Base-by-base conservation (phyloP, 176 grass and related monocot genomes). In the Avena atlantica region DNA sequence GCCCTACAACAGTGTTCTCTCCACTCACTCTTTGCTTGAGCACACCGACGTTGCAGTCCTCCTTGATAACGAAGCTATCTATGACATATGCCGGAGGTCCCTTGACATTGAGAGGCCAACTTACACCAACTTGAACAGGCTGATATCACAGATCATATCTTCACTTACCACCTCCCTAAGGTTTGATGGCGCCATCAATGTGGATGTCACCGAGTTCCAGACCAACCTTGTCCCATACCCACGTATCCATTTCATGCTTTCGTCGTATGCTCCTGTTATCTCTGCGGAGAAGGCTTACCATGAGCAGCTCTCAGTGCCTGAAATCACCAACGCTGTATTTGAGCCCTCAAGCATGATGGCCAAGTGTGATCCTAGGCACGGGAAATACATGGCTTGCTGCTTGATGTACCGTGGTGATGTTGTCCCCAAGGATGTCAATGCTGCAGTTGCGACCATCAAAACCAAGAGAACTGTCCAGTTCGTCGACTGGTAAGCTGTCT, bases 341-440 rank as follows among this genome's bases (percentile, higher is more conserved):
- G 96, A 98, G 83, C 96, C 96, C 36, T 93, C 96, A 70, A 95
- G 91, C 91, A 98, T 98, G 96, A 98, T 98, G 96, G 96, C 96
- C 37, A 98, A 98, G 82, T 98, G 96, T 78, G 96, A 98, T 90
- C 96, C 96, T 36, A 95, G 96, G 82, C 96, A 98, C 0, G 96
- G 96, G 19, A 98, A 98, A 80, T 98, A 98, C 62, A 98, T 98
- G 93, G 96, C 96, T 51, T 98, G 96, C 83, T 98, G 96, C 80
- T 85, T 98, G 81, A 98, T 98, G 96, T 98, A 98, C 81, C 93
- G 96, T 68, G 96, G 96, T 20, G 96, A 98, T 89, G 96, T 98
- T 74, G 96, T 98, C 12, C 96, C 96, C 23, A 98, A 98, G 91
- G 96, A 98, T 61, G 96, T 98, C 50, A 98, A 98, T 91, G 96